Conservation (phyloP, 331 rosid species). For the Prunus yedoensis region DNA sequence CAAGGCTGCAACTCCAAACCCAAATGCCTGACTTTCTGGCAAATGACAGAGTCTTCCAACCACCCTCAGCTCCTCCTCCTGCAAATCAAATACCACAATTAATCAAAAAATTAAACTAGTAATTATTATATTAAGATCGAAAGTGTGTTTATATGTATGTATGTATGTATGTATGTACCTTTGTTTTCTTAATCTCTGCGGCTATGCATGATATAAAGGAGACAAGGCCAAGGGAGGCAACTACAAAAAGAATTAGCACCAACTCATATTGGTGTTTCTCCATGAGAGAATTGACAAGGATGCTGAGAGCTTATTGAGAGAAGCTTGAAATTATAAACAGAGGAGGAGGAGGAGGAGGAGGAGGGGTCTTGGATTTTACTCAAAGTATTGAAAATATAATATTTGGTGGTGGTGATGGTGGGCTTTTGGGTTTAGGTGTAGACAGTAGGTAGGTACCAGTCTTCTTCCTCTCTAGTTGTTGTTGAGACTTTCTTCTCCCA, state of each 20-base stretch:
- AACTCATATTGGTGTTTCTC: constrained; percentile 45
- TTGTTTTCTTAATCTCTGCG: constrained; percentile 61
- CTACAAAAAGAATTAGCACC: constrained; percentile 26
- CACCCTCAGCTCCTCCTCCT: constrained; percentile 66
- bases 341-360: not conserved
- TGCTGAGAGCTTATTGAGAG: constrained; percentile 4
- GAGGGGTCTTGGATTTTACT: constrained; percentile 35
- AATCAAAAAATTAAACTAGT: not conserved
- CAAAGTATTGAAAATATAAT: constrained; percentile 31
- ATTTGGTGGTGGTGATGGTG: constrained; percentile 2
- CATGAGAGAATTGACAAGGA: constrained; percentile 39
- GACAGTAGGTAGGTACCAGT: no score
- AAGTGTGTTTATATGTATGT: not conserved
- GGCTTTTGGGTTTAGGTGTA: no score
- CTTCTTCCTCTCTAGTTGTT: no score
- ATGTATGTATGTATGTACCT: constrained; percentile 38
- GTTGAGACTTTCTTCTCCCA: constrained; percentile 3
- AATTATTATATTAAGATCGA: not conserved
- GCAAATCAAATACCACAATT: constrained; percentile 15
- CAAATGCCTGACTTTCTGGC: constrained; percentile 71
- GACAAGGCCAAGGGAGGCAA: constrained; percentile 50
- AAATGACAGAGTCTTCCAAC: constrained; percentile 59
- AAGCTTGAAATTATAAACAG: not conserved
- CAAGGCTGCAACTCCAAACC: constrained; percentile 69
- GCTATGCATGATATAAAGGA: constrained; percentile 64